phyloP scores from a whole-genome alignment of 176 grass and related monocot species.

The Hordeum marinum region DNA sequence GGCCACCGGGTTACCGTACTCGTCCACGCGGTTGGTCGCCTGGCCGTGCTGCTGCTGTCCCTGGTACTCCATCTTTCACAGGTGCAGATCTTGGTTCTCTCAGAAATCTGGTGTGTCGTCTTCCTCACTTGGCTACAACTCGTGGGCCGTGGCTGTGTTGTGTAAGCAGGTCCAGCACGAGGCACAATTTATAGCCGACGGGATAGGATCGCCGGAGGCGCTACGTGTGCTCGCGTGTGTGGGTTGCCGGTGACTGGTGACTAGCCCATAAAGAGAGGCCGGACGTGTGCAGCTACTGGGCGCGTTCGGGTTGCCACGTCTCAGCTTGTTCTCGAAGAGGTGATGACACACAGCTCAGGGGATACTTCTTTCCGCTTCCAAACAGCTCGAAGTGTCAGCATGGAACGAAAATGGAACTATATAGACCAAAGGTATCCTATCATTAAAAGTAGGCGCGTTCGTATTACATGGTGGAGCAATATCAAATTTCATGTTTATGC shows the following conservation, averaged over 20 bases:
- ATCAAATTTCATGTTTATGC: too few relatives aligned
- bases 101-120: background rate
- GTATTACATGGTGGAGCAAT: too few relatives aligned
- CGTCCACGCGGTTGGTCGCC: conserved; percentile 28
- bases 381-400: too few relatives aligned
- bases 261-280: background rate
- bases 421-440: too few relatives aligned
- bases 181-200: background rate
- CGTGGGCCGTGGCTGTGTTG: background rate
- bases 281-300: background rate
- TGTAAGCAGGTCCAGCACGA: background rate
- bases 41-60: conserved; percentile 13
- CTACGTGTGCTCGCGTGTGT: background rate
- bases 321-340: background rate
- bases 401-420: too few relatives aligned
- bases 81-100: background rate
- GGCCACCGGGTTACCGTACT: conserved; percentile 39
- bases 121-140: background rate
- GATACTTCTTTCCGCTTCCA: background rate
- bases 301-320: background rate
- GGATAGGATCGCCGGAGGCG: background rate
- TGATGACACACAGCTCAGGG: background rate
- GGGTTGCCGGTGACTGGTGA: background rate
- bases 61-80: background rate
- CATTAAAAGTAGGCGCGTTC: too few relatives aligned